A percentile compares a stretch with the other conserved stretches of the same genome.
Conservation (phyloP, 345 rosid species). For the Raphanus sativus region DNA sequence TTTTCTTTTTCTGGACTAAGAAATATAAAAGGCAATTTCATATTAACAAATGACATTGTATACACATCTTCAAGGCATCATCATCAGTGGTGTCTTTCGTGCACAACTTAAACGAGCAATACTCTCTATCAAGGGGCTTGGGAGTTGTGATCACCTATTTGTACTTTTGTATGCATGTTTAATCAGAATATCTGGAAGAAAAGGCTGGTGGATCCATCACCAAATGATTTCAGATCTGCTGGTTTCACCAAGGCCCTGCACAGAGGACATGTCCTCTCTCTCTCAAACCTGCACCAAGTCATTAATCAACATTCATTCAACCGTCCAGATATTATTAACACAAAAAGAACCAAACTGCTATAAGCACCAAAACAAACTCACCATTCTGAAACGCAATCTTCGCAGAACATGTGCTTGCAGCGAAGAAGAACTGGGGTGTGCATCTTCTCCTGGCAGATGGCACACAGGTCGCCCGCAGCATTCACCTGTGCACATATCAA, state of each 20-base stretch:
- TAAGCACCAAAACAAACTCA: conserved; percentile 36
- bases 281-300: conserved; percentile 76
- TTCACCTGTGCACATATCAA: conserved; percentile 61
- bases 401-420: conserved; percentile 95
- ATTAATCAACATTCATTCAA: conserved; percentile 17
- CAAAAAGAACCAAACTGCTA: background rate
- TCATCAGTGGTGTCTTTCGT: conserved; percentile 18
- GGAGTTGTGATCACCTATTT: background rate
- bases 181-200: conserved; percentile 85
- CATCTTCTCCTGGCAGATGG: conserved; percentile 99
- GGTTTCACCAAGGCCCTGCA: conserved; percentile 95
- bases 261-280: conserved; percentile 97
- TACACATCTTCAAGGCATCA: conserved; percentile 32
- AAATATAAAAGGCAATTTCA: conserved; percentile 20
- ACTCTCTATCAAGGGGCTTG: background rate
- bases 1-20: background rate
- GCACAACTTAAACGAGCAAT: conserved; percentile 27
- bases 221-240: conserved; percentile 88
- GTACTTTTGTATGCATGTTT: conserved; percentile 22
- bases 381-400: conserved; percentile 99
- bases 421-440: conserved; percentile 91
- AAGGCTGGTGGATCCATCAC: conserved; percentile 96
- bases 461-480: conserved; percentile 94
- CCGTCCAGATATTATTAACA: conserved; percentile 9
- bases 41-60: conserved; percentile 38